A percentile compares a stretch with the other conserved stretches of the same genome.
Conservation (phyloP, 495 filamentous ascomycete species). For the Xylaria longipes region DNA sequence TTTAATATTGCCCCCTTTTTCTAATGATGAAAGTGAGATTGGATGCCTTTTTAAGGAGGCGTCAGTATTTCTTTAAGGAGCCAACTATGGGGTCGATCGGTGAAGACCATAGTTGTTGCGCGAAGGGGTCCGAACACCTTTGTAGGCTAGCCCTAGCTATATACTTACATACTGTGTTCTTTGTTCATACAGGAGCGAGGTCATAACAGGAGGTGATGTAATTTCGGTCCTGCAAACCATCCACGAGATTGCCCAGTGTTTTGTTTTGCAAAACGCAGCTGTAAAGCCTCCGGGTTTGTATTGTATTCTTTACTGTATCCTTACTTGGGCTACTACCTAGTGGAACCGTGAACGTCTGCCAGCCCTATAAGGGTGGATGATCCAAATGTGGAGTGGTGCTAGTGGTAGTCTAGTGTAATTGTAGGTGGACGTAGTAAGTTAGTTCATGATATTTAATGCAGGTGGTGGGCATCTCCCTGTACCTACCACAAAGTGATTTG, state of each 20-base stretch:
- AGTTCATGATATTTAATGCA: neutral
- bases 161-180: neutral
- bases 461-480: neutral
- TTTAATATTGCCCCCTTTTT: neutral
- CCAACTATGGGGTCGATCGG: neutral
- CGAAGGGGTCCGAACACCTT: neutral
- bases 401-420: slow-evolving; percentile 3
- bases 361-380: neutral
- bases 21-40: neutral
- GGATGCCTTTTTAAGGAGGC: neutral
- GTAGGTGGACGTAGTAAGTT: neutral
- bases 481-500: neutral
- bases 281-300: neutral
- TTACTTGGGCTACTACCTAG: neutral
- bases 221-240: neutral
- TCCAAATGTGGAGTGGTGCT: slow-evolving; percentile 6
- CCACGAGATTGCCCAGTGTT: neutral
- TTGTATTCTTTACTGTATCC: neutral
- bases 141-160: neutral
- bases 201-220: neutral
- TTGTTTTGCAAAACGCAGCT: neutral
- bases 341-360: neutral
- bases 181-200: neutral
- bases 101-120: neutral
- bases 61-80: neutral